Base-by-base conservation (phyloP, 495 filamentous ascomycete species). In the Penicillium canariense region DNA sequence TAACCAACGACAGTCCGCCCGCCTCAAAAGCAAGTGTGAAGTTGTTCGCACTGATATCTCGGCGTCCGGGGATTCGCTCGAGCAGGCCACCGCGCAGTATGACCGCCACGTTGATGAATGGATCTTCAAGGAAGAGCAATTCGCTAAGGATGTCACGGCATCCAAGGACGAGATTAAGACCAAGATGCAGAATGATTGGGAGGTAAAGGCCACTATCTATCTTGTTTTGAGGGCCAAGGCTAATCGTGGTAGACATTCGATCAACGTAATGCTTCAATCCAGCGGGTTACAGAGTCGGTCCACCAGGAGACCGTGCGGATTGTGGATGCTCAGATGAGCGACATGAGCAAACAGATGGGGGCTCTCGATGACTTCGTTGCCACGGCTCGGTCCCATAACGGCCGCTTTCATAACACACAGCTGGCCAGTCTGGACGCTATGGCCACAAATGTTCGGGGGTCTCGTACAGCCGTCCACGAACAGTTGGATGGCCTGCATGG, bases 221-320 rank as follows among this genome's bases (percentile, higher is more conserved):
- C 18, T 5, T 56, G 55, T 11, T 51, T n/a, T 27, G 20, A 49
- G 36, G 27, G 26, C 35, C 48, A 53, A 56, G 63, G 59, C 71
- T 74, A 63, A 71, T 49, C 58, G 4, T 51, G 20, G 18, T 59
- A 94, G 88, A 65, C 71, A 11, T 90, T 92, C 23, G 88, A 92
- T 55, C 81, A 87, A 56, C 87, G 90, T 59, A 93, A 89, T 58
- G 81, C 72, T 1, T 85, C 88, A 3, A 91, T 97, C 55, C 87
- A 90, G 56, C 79, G 79, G 2, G 86, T 88, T 0, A 95, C 92
- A 1, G 86, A 88, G 50, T 88, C 90, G 0, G 90, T 97, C 9
- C 91, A 97, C 55, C 87, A 89, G n/a, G 87, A 96, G 70, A 96
- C 92, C 0, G 83, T 96, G 17, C 85, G 84, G 1, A 94, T 96